These are phyloP conservation scores for Ogataea nonfermentans DNA, from an alignment of 805 yeast species.

Conservation along the genomic window DNA sequence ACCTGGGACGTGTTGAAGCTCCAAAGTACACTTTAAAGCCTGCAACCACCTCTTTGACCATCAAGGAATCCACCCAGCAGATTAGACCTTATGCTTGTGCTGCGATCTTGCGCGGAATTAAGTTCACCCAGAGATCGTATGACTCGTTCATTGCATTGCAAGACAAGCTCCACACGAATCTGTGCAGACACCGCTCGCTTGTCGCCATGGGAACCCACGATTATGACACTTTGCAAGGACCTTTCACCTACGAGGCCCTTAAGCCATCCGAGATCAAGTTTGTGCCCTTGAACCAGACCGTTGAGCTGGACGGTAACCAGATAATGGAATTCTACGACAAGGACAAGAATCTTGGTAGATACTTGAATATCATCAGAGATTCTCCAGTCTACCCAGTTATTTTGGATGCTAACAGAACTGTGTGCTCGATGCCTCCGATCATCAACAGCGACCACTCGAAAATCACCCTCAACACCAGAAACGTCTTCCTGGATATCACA, in stretches of 20 bases:
- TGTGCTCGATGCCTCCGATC: slow-evolving; percentile 94
- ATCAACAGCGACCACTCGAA: slow-evolving; percentile 92
- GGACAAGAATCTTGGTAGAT: slow-evolving; percentile 88
- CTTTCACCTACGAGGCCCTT: slow-evolving; percentile 80
- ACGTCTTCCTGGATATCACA: slow-evolving; percentile 89
- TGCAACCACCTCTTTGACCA: slow-evolving; percentile 63
- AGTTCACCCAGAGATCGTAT: slow-evolving; percentile 79
- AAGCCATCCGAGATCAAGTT: slow-evolving; percentile 75
- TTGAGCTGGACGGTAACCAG: slow-evolving; percentile 68
- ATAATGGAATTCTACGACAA: slow-evolving; percentile 86
- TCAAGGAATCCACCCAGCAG: slow-evolving; percentile 68
- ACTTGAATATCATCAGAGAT: slow-evolving; percentile 81
- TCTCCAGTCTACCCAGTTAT: slow-evolving; percentile 91
- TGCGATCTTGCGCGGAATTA: slow-evolving; percentile 84
- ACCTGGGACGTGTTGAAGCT: slow-evolving; percentile 62
- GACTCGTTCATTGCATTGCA: slow-evolving; percentile 94
- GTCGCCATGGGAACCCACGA: slow-evolving; percentile 99
- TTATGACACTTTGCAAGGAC: slow-evolving; percentile 71
- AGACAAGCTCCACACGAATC: slow-evolving; percentile 91
- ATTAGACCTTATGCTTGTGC: slow-evolving; percentile 93
- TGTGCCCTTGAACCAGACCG: slow-evolving; percentile 69
- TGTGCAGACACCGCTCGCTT: slow-evolving; percentile 95
- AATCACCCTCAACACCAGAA: slow-evolving; percentile 77
- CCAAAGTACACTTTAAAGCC: slow-evolving; percentile 68
- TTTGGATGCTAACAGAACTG: slow-evolving; percentile 69